Evolutionary conservation across 2,329 filamentous ascomycete genomes (phyloP).

Genomic region (Westerdykella ornata): DNA sequence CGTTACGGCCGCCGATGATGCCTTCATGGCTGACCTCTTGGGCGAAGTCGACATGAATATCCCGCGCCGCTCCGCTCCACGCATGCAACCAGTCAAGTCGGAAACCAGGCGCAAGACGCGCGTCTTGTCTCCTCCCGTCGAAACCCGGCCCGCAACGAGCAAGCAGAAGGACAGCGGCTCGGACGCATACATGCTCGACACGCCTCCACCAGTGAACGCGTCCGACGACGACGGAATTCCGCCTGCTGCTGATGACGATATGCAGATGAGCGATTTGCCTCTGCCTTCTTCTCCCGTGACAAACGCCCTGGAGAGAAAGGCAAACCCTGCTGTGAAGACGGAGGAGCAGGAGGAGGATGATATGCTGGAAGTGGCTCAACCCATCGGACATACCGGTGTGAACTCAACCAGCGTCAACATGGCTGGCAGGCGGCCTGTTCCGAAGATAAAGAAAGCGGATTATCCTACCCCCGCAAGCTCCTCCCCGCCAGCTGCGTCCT

Average conservation of each 20-base stretch:
- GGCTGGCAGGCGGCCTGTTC: constrained; percentile 68
- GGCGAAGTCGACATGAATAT: constrained; percentile 80
- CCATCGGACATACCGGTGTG: constrained; percentile 57
- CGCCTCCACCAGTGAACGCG: constrained; percentile 32
- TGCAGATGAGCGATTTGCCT: constrained; percentile 75
- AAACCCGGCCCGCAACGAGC: constrained; percentile 33
- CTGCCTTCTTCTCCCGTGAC: constrained; percentile 78
- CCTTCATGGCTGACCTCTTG: constrained; percentile 77
- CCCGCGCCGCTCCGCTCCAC: constrained; percentile 44
- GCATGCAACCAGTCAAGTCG: constrained; percentile 62
- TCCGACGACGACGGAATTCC: constrained; percentile 53
- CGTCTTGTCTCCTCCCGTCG: constrained; percentile 67
- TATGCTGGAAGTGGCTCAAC: constrained; percentile 80
- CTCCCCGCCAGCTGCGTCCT: constrained; percentile 60
- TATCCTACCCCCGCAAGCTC: constrained; percentile 69
- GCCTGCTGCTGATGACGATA: constrained; percentile 54
- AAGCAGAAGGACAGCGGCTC: constrained; percentile 20
- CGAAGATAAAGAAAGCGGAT: constrained; percentile 61
- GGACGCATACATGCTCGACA: constrained; percentile 44
- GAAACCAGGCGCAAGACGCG: constrained; percentile 72
- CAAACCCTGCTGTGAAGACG: constrained; percentile 47
- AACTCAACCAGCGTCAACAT: constrained; percentile 73
- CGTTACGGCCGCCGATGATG: constrained; percentile 79
- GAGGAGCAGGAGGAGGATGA: constrained; percentile 66
- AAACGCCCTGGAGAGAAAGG: constrained; percentile 69